Evolutionary conservation across 257 asterid genomes (phyloP).

Genomic region (Verbena officinalis): DNA sequence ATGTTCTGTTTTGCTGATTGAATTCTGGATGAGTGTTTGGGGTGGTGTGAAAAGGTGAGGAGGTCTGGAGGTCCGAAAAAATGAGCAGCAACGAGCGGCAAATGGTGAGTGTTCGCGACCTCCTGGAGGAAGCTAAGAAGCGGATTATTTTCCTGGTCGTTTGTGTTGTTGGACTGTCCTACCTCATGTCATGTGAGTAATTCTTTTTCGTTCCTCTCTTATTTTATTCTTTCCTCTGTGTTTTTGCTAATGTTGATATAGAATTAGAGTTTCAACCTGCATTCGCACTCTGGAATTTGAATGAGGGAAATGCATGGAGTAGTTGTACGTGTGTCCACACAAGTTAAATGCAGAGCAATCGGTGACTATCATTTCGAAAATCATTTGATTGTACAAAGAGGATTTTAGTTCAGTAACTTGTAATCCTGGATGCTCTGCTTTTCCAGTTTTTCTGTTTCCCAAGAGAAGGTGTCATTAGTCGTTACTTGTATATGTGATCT

Average conservation of each 20-base stretch:
- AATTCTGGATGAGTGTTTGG: conserved; percentile 31
- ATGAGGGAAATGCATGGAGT: not conserved
- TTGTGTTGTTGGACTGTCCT: conserved; percentile 55
- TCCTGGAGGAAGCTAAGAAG: conserved; percentile 58
- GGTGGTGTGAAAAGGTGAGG: conserved; percentile 28
- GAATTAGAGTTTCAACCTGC: conserved; percentile 18
- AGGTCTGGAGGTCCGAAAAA: conserved; percentile 26
- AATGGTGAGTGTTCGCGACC: conserved; percentile 44
- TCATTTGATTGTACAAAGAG: no score
- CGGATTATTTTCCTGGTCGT: conserved; percentile 47
- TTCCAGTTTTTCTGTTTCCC: no score
- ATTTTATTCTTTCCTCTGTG: not conserved
- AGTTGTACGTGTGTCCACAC: no score
- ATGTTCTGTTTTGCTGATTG: conserved; percentile 12
- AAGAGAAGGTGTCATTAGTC: not conserved
- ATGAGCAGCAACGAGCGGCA: conserved; percentile 48
- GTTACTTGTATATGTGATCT: not conserved
- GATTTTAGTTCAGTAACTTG: no score
- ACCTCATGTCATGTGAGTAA: conserved; percentile 58
- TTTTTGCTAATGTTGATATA: conserved; percentile 12
- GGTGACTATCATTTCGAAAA: no score
- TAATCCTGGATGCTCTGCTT: no score
- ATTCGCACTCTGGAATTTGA: conserved; percentile 19
- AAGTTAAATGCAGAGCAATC: no score
- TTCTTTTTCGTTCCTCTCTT: conserved; percentile 21